phyloP scores from a whole-genome alignment of 805 yeast genomes.

The Pichia gijzeniarum region DNA sequence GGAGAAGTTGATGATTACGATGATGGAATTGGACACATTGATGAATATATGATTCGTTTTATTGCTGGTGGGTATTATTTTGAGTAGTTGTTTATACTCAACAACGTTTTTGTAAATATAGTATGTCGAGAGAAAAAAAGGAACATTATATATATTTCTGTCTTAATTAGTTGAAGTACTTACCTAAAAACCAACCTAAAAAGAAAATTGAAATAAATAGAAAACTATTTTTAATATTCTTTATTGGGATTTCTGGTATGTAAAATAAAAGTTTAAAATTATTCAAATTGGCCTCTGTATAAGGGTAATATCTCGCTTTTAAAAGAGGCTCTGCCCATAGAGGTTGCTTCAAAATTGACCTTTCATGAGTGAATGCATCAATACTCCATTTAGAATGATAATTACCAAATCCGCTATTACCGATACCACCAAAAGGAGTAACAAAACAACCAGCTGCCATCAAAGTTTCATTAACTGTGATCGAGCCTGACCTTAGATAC shows the following conservation, averaged over 20 bases:
- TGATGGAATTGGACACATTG: slow-evolving; percentile 75
- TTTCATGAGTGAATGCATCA: slow-evolving; percentile 68
- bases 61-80: slow-evolving; percentile 77
- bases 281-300: slow-evolving; percentile 28
- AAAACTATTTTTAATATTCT: neutral
- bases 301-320: slow-evolving; percentile 61
- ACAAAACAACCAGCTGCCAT: slow-evolving; percentile 57
- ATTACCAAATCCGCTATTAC: slow-evolving; percentile 73
- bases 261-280: slow-evolving; percentile 6
- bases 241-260: slow-evolving; percentile 15
- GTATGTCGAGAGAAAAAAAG: neutral
- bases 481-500: slow-evolving; percentile 59
- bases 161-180: neutral
- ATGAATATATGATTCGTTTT: slow-evolving; percentile 91
- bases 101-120: neutral
- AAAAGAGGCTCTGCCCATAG: slow-evolving; percentile 55
- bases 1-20: slow-evolving; percentile 41
- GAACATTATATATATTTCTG: too few species aligned
- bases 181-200: slow-evolving; percentile 13
- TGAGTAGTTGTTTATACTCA: slow-evolving; percentile 21
- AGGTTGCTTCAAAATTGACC: slow-evolving; percentile 64
- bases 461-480: slow-evolving; percentile 60
- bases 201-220: slow-evolving; percentile 1
- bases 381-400: slow-evolving; percentile 74
- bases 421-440: slow-evolving; percentile 90